phyloP scores from a whole-genome alignment of 495 filamentous ascomycete genomes.

The Lichenothelia convexa region DNA sequence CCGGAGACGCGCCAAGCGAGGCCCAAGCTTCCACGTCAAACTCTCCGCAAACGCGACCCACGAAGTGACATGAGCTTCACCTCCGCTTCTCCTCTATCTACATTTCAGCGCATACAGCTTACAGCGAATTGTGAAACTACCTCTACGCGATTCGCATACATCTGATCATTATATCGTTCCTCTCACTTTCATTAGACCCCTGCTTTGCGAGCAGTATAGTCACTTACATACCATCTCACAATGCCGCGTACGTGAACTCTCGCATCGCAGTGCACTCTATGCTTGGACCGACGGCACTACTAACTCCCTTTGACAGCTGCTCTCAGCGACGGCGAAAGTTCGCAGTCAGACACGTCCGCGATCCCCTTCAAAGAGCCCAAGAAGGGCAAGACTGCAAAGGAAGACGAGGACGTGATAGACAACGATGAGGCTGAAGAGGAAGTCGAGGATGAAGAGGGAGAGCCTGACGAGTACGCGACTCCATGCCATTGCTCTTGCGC shows the following conservation, averaged over 20 bases:
- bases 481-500: background rate
- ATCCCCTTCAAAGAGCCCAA: conserved; percentile 7
- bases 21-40: no score
- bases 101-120: no score
- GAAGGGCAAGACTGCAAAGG: conserved; percentile 12
- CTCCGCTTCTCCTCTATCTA: no score
- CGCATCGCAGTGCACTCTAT: background rate
- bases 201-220: no score
- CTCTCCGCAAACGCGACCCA: no score
- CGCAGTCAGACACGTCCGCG: conserved; percentile 9
- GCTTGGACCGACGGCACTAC: background rate
- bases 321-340: conserved; percentile 18
- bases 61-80: no score
- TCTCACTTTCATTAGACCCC: no score
- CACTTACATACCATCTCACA: no score
- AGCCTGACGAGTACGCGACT: conserved; percentile 23
- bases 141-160: no score
- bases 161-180: no score
- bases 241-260: conserved; percentile 4
- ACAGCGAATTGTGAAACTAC: no score
- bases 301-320: conserved; percentile 13
- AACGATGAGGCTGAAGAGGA: conserved; percentile 20
- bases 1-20: no score
- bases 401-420: conserved; percentile 17
- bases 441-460: conserved; percentile 26